Conservation (phyloP, 1,139 yeast genomes). For the Pneumocystis carinii region DNA sequence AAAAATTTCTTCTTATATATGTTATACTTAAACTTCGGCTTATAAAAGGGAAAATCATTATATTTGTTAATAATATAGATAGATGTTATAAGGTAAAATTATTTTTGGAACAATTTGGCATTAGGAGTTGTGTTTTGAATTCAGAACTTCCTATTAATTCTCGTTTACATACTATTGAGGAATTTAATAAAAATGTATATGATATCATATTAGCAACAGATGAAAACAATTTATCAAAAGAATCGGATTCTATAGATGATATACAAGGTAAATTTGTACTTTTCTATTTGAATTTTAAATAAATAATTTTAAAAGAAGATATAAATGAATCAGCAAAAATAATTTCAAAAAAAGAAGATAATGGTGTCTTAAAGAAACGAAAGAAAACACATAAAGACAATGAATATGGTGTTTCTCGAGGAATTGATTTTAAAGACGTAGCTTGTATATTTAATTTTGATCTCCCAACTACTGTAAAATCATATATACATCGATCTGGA, state of each 20-base stretch:
- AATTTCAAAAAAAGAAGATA: slow-evolving; percentile 13
- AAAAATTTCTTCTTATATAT: slow-evolving; percentile 76
- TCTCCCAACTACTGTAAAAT: slow-evolving; percentile 74
- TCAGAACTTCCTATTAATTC: slow-evolving; percentile 89
- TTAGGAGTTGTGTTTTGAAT: slow-evolving; percentile 73
- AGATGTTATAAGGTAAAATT: slow-evolving; percentile 86
- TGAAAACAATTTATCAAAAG: slow-evolving; percentile 44
- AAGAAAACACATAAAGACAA: slow-evolving; percentile 30
- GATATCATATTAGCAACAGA: slow-evolving; percentile 87
- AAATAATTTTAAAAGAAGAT: slow-evolving; percentile 3
- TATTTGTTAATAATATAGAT: slow-evolving; percentile 87
- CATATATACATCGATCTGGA: slow-evolving; percentile 89
- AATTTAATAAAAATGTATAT: slow-evolving; percentile 81
- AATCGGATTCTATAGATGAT: slow-evolving; percentile 32
- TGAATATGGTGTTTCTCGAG: slow-evolving; percentile 91
- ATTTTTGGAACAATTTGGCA: slow-evolving; percentile 88
- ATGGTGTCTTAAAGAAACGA: slow-evolving; percentile 11
- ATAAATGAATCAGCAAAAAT: slow-evolving; percentile 10
- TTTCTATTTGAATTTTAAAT: slow-evolving; percentile 8
- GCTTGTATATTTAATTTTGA: slow-evolving; percentile 95
- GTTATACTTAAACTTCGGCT: slow-evolving; percentile 80
- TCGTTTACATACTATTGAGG: slow-evolving; percentile 86
- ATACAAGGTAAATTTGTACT: slow-evolving; percentile 14
- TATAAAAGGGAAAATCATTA: slow-evolving; percentile 78
- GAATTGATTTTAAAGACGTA: slow-evolving; percentile 90